Evolutionary conservation across 2,329 filamentous ascomycete species (phyloP).

Genomic region (Penicillium sumatraense): DNA sequence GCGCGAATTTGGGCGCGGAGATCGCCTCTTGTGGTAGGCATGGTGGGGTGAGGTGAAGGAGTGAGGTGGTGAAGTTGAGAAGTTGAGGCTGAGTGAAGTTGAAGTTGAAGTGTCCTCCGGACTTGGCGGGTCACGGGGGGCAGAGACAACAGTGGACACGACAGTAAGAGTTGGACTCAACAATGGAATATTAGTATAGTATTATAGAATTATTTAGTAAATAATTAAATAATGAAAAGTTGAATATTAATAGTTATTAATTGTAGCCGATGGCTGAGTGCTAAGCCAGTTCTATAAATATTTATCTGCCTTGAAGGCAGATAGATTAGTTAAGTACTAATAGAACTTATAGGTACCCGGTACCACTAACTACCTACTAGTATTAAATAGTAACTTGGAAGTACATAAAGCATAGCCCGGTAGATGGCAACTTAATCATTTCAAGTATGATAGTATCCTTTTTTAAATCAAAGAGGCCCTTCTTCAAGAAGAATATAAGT

Average conservation of each 20-base stretch:
- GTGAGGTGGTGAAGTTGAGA: conserved; percentile 2
- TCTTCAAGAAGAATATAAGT: too few relatives aligned
- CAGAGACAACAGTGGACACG: background rate
- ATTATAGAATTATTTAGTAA: background rate
- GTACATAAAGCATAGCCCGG: too few relatives aligned
- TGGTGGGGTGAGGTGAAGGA: conserved; percentile 19
- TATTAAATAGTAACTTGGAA: background rate
- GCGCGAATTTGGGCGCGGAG: conserved; percentile 46
- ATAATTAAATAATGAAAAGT: background rate
- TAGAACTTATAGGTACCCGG: background rate
- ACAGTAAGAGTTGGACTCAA: background rate
- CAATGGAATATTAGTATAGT: background rate
- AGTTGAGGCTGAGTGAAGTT: background rate
- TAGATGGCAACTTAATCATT: too few relatives aligned
- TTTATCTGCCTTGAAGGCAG: background rate
- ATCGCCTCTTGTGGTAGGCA: conserved; percentile 38
- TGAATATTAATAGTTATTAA: background rate
- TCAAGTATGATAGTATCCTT: too few relatives aligned
- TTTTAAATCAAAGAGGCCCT: too few relatives aligned
- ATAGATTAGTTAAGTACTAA: background rate
- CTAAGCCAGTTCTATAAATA: too few relatives aligned
- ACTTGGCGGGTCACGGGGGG: too few relatives aligned
- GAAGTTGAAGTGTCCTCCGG: background rate
- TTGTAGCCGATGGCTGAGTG: too few relatives aligned
- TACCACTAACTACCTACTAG: background rate